Base-by-base conservation (phyloP, 805 yeast species). In the Ogataea corticis region DNA sequence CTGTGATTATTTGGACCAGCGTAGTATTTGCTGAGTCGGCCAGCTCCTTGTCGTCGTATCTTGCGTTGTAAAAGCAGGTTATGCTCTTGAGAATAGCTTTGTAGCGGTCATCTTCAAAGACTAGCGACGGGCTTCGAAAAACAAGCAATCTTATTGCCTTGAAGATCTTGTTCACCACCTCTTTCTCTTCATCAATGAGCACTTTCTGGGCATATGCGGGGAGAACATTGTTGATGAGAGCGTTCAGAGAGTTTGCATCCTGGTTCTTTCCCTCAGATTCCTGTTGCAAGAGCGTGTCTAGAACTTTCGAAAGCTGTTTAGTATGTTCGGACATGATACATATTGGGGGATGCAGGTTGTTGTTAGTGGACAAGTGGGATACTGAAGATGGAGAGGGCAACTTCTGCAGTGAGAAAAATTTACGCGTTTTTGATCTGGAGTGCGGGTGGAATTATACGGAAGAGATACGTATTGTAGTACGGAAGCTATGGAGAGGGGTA, bases 171-270 rank as follows among this genome's bases (percentile, higher is more conserved):
- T 50, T 18, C 2, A 56, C 54, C 11, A 59, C 56, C 12, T 42
- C 33, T 11, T 35, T 42, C 41, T 60, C 61, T 12, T 52, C 53
- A 5, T 19, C 42, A 25, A 44, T 37, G 11, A 51, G 42, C 2
- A 28, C 19, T 25, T 49, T 48, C 10, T 52, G 43, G 1, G 56
- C 33, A 32, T 59, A 63, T 1, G 58, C 58, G 0, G 66, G 61
- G 28, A 66, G 42, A 5, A 66, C 69, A 13, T 56, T 58, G 16
- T 48, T 47, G 7, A 65, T 36, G 13, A 66, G 48, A 5, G 67
- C 62, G 38, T 58, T 56, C 12, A 65, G 48, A 12, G 70, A 64
- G 33, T 57, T 54, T 13, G 60, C 48, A 38, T 63, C 66, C 28
- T 58, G 63, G 13, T 42, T 34, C 31, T 46, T 49, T 2, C 59